Evolutionary conservation across 2,329 filamentous ascomycete genomes (phyloP), one percentile per base, ranked within the genome.

Genomic region (Neofusicoccum umdonicola): DNA sequence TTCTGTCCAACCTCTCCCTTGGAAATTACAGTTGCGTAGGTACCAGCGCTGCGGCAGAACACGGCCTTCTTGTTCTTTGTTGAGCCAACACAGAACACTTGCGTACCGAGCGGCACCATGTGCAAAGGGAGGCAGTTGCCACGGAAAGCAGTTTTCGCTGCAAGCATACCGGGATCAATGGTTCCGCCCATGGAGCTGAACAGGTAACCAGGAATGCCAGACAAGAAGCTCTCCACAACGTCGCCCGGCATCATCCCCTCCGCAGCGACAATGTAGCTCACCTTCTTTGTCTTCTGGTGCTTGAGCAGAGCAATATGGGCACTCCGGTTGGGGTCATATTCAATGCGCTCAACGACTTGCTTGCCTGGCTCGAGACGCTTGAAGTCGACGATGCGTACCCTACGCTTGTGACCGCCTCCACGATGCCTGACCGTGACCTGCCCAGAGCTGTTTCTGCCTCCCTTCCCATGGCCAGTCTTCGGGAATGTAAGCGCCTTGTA

Each of bases 101-200:
- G 87, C 2, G 93, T 97, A n/a, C 95, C 94, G 44, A 97, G 85
- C 1, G 95, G 96, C 66, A 99, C 91, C 89, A 99, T 95, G 79
- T 96, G 91, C 75, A 99, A 83, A 13, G 95, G 95, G 70, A 99
- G 80, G 76, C 95, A 99, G 78, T 99, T 99, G 63, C 95, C 95
- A 73, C 92, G 87, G 82, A 93, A 93, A 1, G 93, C 93, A 27
- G 96, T 99, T 81, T 92, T 95, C 35, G 95, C 91, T 7, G 96
- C 95, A 67, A 99, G 81, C 77, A 99, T 92, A 89, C 96, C 96
- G 11, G 94, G 93, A 83, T 99, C 95, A 58, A 97, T 86, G 47
- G 89, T 82, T 70, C 95, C 94, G 67, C 95, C 95, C 93, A 99
- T 98, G 74, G 89, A 93, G 58, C 90, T 88, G 72, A 97, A 85